Evolutionary conservation across 2,329 filamentous ascomycete genomes (phyloP), one percentile per base, ranked within the genome.

Genomic region (Epichloe gansuensis): DNA sequence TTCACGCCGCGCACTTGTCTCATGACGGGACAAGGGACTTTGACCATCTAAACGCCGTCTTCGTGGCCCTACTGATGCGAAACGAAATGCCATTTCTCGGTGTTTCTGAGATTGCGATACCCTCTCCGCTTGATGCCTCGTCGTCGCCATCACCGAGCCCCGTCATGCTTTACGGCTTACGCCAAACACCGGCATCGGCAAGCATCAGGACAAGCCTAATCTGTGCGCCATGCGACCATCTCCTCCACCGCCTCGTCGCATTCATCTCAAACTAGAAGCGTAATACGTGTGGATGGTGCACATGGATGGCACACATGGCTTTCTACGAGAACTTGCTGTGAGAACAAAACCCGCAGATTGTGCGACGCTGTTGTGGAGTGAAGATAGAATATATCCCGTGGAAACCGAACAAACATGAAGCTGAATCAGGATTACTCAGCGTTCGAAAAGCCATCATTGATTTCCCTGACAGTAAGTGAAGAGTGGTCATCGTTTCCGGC

Each of bases 361-460:
- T 31, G 9, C 9, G 31, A 31, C 11, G 31, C 31, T 31, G 31
- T 31, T 31, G 31, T 31, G 31, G 9, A 4, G 31, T 31, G 31
- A 31, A 11, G 9, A 31, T 11, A 31, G 31, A 31, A 31, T 31
- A 11, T 31, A 11, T 8, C 3, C 9, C 2, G 31, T 31, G 31
- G 31, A 31, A 31, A 8, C 9, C 31, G 31, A 4, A 31, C 8
- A 11, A 31, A 31, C 8, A 31, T 0, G 65, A 61, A 0, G 54
- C 62, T 9, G 69, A 56, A 3, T 53, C 56, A 23, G 58, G 56
- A 21, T 2, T 21, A 21, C 17, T 21, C 17, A 21, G 17, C 17
- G 17, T 21, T 21, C 17, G 17, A 21, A 21, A 21, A 21, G 17
- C 17, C 17, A 21, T 21, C 17, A 21, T 21, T 2, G 17, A 21